Base-by-base conservation (phyloP, 2,329 filamentous ascomycete genomes). In the Ophiostoma montium region DNA sequence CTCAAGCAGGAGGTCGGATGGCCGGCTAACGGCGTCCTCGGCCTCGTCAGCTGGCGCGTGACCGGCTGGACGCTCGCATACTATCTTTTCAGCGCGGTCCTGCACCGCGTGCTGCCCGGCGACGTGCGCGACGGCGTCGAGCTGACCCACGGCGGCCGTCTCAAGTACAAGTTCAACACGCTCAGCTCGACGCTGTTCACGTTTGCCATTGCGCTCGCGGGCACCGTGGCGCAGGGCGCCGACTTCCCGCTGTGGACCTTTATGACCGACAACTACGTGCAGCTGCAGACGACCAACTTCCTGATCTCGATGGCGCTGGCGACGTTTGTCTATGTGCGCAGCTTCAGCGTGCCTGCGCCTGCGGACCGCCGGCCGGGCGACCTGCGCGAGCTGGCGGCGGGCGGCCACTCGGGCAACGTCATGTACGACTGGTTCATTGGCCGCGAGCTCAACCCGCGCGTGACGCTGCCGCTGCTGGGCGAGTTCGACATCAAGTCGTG, bases 341-440 rank as follows among this genome's bases (percentile, higher is more conserved):
- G 86, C 61, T 95, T 95, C 69, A 74, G 74, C 48, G 84, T 95
- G 6, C 41, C 41, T 5, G n/a, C 42, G 18, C 23, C 50, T 11
- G 44, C 21, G 12, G 43, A 32, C 33, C 23, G 36, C 55, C 84
- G 85, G 62, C 67, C 78, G n/a, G 80, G 77, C 39, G 86, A 94
- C 62, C 70, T 74, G 54, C 84, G 89, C 36, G 82, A 92, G 62
- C 74, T 96, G 8, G 89, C 89, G 0, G 77, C 78, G 1, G 88
- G 89, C 39, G 89, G 88, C 15, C 77, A 84, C 60, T 80, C 79
- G 1, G 89, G 88, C 51, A 95, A 94, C 64, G 68, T 87, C 54
- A 66, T 95, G 35, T 95, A 96, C 64, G 90, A 96, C 66, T 96
- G 87, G 80, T 96, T 88, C 67, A 95, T 96, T 56, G 90, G 90